These are phyloP conservation scores for Wickerhamomyces hampshirensis DNA, from an alignment of 805 yeast genomes.

Conservation along the genomic window DNA sequence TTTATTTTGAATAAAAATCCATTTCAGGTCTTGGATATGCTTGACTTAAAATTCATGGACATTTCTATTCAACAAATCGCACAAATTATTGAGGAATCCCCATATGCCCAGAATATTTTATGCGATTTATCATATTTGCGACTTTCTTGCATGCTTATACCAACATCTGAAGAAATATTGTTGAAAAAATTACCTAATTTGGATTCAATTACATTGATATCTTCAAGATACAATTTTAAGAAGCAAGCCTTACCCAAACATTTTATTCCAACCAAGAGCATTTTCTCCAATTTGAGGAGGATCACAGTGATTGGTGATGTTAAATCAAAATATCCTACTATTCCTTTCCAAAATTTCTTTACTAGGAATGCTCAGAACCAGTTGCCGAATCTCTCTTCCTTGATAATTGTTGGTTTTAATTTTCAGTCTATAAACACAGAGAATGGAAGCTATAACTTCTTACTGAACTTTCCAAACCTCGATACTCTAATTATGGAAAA, in stretches of 20 bases:
- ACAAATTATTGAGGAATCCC: conserved; percentile 5
- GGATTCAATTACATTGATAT: conserved; percentile 11
- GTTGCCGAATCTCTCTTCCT: conserved; percentile 13
- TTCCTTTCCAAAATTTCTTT: conserved; percentile 21
- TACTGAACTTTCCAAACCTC: conserved; percentile 16
- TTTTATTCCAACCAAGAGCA: conserved; percentile 1
- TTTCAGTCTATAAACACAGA: conserved; percentile 10
- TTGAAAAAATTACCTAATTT: conserved; percentile 13
- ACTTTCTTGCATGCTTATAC: conserved; percentile 15
- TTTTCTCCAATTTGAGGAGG: conserved; percentile 9
- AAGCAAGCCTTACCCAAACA: conserved; percentile 6
- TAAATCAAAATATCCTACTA: conserved; percentile 10
- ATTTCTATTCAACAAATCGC: conserved; percentile 13
- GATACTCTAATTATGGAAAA: conserved; percentile 19
- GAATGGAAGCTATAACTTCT: conserved; percentile 21
- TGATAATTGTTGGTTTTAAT: conserved; percentile 21
- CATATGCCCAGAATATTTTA: conserved; percentile 2
- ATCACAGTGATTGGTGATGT: conserved; percentile 17
- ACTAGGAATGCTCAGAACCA: conserved; percentile 3
- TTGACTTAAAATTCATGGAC: conserved; percentile 16
- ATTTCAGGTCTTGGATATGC: conserved; percentile 4
- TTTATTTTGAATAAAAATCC: conserved; percentile 7
- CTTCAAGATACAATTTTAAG: conserved; percentile 1
- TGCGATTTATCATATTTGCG: conserved; percentile 7
- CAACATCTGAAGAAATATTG: conserved; percentile 17